These are phyloP conservation scores for Cordia subcordata DNA, from an alignment of 257 asterid species.

Conservation along the genomic window DNA sequence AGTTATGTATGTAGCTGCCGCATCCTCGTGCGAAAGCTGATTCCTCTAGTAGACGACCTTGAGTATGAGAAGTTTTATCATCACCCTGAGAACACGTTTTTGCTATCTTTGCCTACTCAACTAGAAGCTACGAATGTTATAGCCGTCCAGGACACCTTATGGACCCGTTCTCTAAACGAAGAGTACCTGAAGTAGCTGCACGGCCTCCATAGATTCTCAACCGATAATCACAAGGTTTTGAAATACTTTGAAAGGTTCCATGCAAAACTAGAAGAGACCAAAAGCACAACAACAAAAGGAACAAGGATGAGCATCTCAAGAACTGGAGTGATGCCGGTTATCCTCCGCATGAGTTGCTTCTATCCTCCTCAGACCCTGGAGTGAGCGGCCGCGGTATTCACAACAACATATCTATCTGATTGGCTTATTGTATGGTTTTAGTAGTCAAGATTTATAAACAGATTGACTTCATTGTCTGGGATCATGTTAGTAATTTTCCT, in stretches of 20 bases:
- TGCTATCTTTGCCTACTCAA: slow-evolving; percentile 83
- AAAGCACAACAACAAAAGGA: slow-evolving; percentile 53
- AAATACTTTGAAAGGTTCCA: slow-evolving; percentile 50
- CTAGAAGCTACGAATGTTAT: slow-evolving; percentile 90
- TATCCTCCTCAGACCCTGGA: slow-evolving; percentile 72
- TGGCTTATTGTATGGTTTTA: no score
- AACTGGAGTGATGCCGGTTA: slow-evolving; percentile 81
- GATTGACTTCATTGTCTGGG: background rate
- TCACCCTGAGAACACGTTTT: slow-evolving; percentile 62
- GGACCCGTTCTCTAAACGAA: slow-evolving; percentile 83
- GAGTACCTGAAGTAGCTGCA: slow-evolving; percentile 73
- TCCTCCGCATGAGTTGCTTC: slow-evolving; percentile 79
- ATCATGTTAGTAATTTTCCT: no score
- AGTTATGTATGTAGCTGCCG: slow-evolving; percentile 88
- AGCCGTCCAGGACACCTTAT: slow-evolving; percentile 90
- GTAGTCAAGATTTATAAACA: background rate
- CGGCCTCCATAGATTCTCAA: slow-evolving; percentile 46
- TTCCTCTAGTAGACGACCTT: slow-evolving; percentile 47
- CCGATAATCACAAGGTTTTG: slow-evolving; percentile 59
- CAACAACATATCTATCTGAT: slow-evolving; percentile 76
- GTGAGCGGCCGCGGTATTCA: slow-evolving; percentile 88
- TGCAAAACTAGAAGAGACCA: slow-evolving; percentile 55
- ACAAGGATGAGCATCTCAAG: slow-evolving; percentile 42
- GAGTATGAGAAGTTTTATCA: slow-evolving; percentile 57
- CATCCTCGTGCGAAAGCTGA: slow-evolving; percentile 66